Conservation (phyloP, 2,329 filamentous ascomycete genomes). For the Epichloe bromicola region DNA sequence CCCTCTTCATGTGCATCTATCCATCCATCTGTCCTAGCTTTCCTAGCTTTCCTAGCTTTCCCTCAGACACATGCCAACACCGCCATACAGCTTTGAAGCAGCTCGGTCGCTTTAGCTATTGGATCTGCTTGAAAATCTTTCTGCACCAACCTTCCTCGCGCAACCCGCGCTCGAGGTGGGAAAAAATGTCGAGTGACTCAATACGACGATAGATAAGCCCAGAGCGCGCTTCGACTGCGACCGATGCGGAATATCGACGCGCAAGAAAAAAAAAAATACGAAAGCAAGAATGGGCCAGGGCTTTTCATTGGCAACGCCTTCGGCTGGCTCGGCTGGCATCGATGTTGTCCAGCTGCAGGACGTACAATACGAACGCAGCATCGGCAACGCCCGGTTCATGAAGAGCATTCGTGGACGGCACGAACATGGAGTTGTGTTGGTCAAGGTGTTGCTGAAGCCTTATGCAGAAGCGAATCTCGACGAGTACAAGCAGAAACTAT, state of each 20-base stretch:
- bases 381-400: slow-evolving; percentile 89
- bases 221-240: background rate
- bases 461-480: slow-evolving; percentile 71
- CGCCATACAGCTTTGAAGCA: no score
- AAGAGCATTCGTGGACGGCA: slow-evolving; percentile 88
- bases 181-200: slow-evolving; percentile 3
- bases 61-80: no score
- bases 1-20: no score
- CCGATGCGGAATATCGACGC: background rate
- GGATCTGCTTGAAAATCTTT: background rate
- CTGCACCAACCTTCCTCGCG: background rate
- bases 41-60: no score
- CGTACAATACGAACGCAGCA: slow-evolving; percentile 78
- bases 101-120: no score
- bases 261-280: background rate
- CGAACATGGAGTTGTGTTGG: slow-evolving; percentile 80
- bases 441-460: slow-evolving; percentile 91
- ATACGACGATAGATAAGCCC: background rate
- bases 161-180: background rate
- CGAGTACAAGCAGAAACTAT: slow-evolving; percentile 63
- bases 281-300: slow-evolving; percentile 70
- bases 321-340: slow-evolving; percentile 82
- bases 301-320: slow-evolving; percentile 85
- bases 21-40: no score
- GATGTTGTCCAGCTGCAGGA: slow-evolving; percentile 87